phyloP scores from a whole-genome alignment of 2,329 filamentous ascomycete species.

The Penicillium sp. region DNA sequence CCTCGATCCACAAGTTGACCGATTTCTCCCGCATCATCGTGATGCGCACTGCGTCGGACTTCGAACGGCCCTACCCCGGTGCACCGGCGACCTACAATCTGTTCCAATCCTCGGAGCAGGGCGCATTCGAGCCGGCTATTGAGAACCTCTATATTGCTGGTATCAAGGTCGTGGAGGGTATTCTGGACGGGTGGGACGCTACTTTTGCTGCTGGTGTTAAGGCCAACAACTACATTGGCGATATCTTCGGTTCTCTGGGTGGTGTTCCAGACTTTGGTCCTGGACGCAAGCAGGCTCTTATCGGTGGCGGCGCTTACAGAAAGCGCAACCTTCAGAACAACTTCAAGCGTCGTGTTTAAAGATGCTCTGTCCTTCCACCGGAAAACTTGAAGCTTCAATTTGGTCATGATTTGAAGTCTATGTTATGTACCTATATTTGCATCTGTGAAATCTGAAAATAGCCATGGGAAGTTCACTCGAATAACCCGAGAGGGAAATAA shows the following conservation, averaged over 20 bases:
- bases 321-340: conserved; percentile 11
- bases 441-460: neutral
- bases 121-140: conserved; percentile 55
- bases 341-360: conserved; percentile 9
- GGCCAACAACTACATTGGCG: conserved; percentile 59
- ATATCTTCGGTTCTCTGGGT: conserved; percentile 61
- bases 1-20: conserved; percentile 48
- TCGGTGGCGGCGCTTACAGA: conserved; percentile 17
- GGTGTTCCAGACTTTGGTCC: conserved; percentile 57
- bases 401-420: neutral
- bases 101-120: conserved; percentile 48
- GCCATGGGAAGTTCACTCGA: conserved; percentile 23
- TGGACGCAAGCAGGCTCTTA: conserved; percentile 14
- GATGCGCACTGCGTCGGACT: conserved; percentile 61
- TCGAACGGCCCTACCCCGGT: conserved; percentile 58
- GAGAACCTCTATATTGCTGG: conserved; percentile 60
- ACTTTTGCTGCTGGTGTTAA: conserved; percentile 51
- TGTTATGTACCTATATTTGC: neutral
- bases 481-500: conserved; percentile 49
- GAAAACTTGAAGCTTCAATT: neutral
- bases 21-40: conserved; percentile 61
- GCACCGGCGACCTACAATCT: conserved; percentile 52
- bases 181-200: conserved; percentile 52
- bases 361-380: neutral
- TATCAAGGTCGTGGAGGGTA: conserved; percentile 55